Percentiles rank a stretch among this genome's conserved stretches.
Conservation (phyloP, 129 eudicot genomes). For the Arctium lappa region DNA sequence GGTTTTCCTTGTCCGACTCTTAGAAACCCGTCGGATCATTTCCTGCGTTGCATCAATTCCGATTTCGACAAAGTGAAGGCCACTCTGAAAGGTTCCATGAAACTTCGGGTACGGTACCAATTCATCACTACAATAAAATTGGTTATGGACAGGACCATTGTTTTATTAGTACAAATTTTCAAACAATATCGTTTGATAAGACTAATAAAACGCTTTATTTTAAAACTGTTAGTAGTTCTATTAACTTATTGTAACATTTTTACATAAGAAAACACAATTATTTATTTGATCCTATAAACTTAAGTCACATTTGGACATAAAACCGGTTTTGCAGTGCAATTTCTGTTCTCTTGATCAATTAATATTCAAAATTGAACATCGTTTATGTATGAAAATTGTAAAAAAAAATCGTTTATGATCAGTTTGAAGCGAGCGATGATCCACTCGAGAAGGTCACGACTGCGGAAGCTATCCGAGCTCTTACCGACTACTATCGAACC, state of each 20-base stretch:
- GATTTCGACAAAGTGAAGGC: slow-evolving; percentile 99
- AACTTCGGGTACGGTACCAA: slow-evolving; percentile 60
- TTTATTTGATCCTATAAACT: too few species aligned
- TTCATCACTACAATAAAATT: neutral
- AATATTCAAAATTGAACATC: neutral
- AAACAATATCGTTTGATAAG: too few species aligned
- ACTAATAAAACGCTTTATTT: neutral
- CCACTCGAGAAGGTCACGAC: slow-evolving; percentile 86
- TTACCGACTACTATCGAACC: slow-evolving; percentile 55
- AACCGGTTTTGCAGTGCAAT: neutral
- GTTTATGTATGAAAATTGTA: neutral
- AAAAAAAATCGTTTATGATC: neutral
- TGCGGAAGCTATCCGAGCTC: slow-evolving; percentile 82
- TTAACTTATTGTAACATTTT: neutral
- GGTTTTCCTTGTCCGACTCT: slow-evolving; percentile 98
- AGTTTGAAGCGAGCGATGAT: slow-evolving; percentile 87
- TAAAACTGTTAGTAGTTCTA: neutral
- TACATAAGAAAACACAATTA: too few species aligned
- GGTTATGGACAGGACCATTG: neutral
- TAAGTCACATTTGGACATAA: neutral
- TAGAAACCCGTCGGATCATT: slow-evolving; percentile 96
- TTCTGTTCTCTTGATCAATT: neutral
- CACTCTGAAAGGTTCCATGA: slow-evolving; percentile 97
- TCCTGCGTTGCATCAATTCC: slow-evolving; percentile 89
- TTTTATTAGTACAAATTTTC: too few species aligned